A percentile compares a stretch with the other conserved stretches of the same genome.
These are phyloP conservation scores for Hygrophila difformis DNA, from an alignment of 257 asterid species.

Conservation along the genomic window DNA sequence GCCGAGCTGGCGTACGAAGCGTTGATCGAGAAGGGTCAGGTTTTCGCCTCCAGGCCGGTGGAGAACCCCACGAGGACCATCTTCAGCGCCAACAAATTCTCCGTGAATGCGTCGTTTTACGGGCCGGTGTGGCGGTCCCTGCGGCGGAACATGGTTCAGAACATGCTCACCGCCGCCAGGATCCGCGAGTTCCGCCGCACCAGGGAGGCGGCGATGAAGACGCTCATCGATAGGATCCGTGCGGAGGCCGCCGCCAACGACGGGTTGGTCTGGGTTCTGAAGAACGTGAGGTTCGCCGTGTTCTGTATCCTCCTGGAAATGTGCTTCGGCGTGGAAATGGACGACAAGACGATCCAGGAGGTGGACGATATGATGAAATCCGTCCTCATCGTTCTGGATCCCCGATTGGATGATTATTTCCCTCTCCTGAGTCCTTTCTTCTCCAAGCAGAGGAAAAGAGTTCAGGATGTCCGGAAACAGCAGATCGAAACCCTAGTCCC, in stretches of 20 bases:
- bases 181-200: slow-evolving; percentile 41
- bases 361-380: slow-evolving; percentile 63
- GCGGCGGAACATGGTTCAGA: slow-evolving; percentile 86
- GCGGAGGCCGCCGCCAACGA: slow-evolving; percentile 49
- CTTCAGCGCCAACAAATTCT: slow-evolving; percentile 77
- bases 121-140: slow-evolving; percentile 86
- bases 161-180: slow-evolving; percentile 51
- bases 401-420: slow-evolving; percentile 71
- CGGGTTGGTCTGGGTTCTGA: slow-evolving; percentile 64
- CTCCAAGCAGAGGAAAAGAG: slow-evolving; percentile 49
- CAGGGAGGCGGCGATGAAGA: slow-evolving; percentile 63
- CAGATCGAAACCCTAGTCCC: slow-evolving; percentile 66
- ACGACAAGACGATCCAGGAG: slow-evolving; percentile 39
- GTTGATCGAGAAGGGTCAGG: slow-evolving; percentile 48
- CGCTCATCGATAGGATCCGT: slow-evolving; percentile 33
- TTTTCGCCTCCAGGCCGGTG: slow-evolving; percentile 70
- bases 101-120: slow-evolving; percentile 66
- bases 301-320: slow-evolving; percentile 58
- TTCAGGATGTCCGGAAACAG: slow-evolving; percentile 41
- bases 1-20: slow-evolving; percentile 64
- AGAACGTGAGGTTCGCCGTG: slow-evolving; percentile 56
- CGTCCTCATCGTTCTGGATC: slow-evolving; percentile 56
- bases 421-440: slow-evolving; percentile 62
- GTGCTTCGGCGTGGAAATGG: slow-evolving; percentile 84
- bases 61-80: slow-evolving; percentile 78